phyloP scores from a whole-genome alignment of 441 rosid species.

The Syzygium syzygioides region DNA sequence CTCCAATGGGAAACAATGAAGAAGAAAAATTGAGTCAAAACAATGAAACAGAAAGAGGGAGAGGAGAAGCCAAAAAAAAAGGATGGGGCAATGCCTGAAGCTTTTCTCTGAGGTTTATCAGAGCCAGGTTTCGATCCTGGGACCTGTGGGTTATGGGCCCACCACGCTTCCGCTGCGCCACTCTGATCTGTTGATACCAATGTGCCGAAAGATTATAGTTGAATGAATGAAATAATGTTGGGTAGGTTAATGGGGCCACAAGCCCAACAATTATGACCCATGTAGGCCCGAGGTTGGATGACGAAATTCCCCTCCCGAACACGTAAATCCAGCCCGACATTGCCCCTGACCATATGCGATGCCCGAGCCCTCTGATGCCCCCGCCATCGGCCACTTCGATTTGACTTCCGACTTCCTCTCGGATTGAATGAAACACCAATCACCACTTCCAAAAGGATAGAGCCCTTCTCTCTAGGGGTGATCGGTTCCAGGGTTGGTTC shows the following conservation, averaged over 20 bases:
- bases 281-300: background rate
- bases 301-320: background rate
- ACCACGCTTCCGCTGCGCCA: conserved; percentile 20
- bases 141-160: conserved; percentile 32
- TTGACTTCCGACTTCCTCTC: background rate
- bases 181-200: accelerated
- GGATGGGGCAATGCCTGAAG: background rate
- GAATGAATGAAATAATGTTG: accelerated
- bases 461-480: background rate
- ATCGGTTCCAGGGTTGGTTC: too few species aligned
- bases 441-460: background rate
- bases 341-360: background rate
- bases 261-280: background rate
- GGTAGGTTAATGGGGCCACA: background rate
- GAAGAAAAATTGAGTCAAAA: background rate
- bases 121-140: conserved; percentile 97
- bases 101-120: conserved; percentile 27
- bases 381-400: background rate
- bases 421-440: background rate
- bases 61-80: background rate
- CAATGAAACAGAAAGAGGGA: background rate
- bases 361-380: background rate
- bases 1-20: background rate
- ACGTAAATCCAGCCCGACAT: background rate
- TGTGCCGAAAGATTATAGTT: accelerated